phyloP scores from a whole-genome alignment of 495 filamentous ascomycete species.

The Lasiosphaeriaceae sp. region DNA sequence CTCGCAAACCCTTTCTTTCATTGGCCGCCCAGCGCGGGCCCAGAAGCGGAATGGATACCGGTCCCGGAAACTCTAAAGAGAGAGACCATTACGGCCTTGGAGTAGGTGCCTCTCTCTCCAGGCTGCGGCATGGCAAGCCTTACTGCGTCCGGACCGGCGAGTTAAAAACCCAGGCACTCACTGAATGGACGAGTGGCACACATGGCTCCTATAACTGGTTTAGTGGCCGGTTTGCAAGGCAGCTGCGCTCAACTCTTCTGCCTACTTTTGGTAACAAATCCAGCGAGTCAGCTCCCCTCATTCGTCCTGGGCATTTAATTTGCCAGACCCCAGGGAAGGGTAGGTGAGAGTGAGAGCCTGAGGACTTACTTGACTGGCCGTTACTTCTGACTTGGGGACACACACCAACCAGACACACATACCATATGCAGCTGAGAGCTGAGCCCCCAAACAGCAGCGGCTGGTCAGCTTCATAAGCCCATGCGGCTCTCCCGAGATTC shows the following conservation, averaged over 20 bases:
- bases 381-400: too few species aligned
- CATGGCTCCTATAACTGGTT: not conserved
- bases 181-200: not conserved
- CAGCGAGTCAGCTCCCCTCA: not conserved
- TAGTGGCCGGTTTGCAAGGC: not conserved
- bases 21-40: slow-evolving; percentile 1
- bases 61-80: not conserved
- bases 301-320: not conserved
- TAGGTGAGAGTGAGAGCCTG: not conserved
- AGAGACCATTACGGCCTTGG: not conserved
- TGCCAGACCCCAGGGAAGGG: not conserved
- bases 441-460: not conserved
- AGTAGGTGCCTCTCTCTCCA: not conserved
- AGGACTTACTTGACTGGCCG: not conserved
- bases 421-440: slow-evolving; percentile 6
- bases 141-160: not conserved
- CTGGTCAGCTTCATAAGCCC: not conserved
- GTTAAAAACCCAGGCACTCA: too few species aligned
- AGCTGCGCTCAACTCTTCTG: not conserved
- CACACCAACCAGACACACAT: not conserved
- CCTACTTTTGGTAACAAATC: not conserved
- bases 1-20: not conserved
- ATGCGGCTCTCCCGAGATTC: not conserved
- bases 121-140: not conserved
- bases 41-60: not conserved